These are phyloP conservation scores for Phlegmacium glaucopus DNA, from an alignment of 768 basidiomycete species.

Conservation along the genomic window DNA sequence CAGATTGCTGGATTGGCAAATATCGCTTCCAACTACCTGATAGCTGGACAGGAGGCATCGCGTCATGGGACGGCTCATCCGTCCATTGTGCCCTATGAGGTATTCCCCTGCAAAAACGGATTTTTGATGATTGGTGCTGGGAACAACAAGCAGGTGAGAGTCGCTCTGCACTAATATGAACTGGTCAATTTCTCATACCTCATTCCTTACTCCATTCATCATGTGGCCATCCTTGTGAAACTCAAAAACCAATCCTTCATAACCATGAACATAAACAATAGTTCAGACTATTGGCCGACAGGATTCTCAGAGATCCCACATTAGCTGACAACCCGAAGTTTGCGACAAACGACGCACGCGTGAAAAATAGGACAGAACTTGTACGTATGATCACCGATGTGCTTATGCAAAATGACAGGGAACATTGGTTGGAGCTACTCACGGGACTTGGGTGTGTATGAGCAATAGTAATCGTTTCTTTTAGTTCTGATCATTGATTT, in stretches of 20 bases:
- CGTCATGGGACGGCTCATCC: slow-evolving; percentile 94
- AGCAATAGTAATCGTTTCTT: neutral
- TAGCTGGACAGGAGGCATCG: slow-evolving; percentile 76
- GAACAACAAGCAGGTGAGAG: slow-evolving; percentile 75
- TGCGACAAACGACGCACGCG: slow-evolving; percentile 70
- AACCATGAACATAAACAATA: slow-evolving; percentile 24
- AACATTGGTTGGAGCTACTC: slow-evolving; percentile 73
- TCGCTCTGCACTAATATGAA: neutral
- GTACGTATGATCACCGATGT: slow-evolving; percentile 62
- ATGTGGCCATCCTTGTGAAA: too few relatives aligned
- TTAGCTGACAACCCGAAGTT: slow-evolving; percentile 63
- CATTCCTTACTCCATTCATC: too few relatives aligned
- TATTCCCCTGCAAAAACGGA: slow-evolving; percentile 82
- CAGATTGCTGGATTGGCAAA: slow-evolving; percentile 90
- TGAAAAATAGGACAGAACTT: slow-evolving; percentile 70
- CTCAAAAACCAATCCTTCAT: neutral
- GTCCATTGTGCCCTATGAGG: slow-evolving; percentile 92
- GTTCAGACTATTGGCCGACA: slow-evolving; percentile 67
- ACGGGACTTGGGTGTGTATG: slow-evolving; percentile 72
- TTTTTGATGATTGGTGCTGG: slow-evolving; percentile 94
- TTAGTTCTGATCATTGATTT: slow-evolving; percentile 1
- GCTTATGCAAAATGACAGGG: slow-evolving; percentile 54
- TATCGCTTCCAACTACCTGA: slow-evolving; percentile 91
- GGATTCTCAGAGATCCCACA: slow-evolving; percentile 58
- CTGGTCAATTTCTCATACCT: slow-evolving; percentile 5